Evolutionary conservation across 768 basidiomycete species (phyloP).

Genomic region (Termitomyces sp.): DNA sequence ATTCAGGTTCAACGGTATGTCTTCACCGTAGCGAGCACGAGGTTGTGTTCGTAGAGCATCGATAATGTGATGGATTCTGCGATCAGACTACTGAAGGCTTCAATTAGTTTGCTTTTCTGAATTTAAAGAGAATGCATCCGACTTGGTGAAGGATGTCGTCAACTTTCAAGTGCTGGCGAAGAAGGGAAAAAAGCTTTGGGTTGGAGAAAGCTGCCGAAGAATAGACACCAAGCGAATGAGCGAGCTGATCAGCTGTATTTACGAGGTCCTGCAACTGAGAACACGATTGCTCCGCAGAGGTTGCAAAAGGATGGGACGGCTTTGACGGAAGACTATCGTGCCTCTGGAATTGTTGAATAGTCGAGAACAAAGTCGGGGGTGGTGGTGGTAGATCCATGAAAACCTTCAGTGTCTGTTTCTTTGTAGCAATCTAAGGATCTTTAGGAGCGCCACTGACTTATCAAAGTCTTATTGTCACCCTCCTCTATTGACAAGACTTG

Average conservation of each 20-base stretch:
- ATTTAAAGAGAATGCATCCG: conserved; percentile 21
- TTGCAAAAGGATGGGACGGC: conserved; percentile 42
- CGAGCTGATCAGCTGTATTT: conserved; percentile 47
- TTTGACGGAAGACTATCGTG: conserved; percentile 32
- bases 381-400: conserved; percentile 18
- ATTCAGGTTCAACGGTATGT: conserved; percentile 49
- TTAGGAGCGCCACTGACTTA: conserved; percentile 90
- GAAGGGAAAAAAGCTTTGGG: conserved; percentile 63
- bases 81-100: conserved; percentile 42
- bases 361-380: conserved; percentile 37
- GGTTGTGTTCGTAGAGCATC: conserved; percentile 43
- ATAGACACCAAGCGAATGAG: conserved; percentile 50
- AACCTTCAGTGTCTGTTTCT: conserved; percentile 6
- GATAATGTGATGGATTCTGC: conserved; percentile 46
- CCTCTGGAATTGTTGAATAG: conserved; percentile 37
- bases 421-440: conserved; percentile 78
- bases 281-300: conserved; percentile 37
- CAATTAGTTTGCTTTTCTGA: conserved; percentile 4
- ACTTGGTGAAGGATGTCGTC: conserved; percentile 52
- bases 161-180: conserved; percentile 60
- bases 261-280: conserved; percentile 48
- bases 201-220: conserved; percentile 50
- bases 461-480: conserved; percentile 88
- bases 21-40: conserved; percentile 56
- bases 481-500: conserved; percentile 99